phyloP scores from a whole-genome alignment of 2,329 filamentous ascomycete species.

The Hirsutella rhossiliensis region DNA sequence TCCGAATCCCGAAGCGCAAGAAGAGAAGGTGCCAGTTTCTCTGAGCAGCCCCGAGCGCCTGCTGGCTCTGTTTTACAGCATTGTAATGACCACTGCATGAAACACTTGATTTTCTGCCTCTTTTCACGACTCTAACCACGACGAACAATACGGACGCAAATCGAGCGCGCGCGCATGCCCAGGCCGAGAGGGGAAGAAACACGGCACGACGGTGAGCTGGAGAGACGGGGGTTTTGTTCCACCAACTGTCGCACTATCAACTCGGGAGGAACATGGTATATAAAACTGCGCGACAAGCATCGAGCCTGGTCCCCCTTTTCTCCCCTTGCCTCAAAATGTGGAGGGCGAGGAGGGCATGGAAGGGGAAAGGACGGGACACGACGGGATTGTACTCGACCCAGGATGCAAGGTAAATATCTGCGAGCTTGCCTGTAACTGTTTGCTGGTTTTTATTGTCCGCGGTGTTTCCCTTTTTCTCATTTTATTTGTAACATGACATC shows the following conservation, averaged over 20 bases:
- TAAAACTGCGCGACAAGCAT: constrained; percentile 3
- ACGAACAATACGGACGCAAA: constrained; percentile 7
- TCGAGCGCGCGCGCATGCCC: constrained; percentile 1
- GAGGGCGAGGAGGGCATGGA: background rate
- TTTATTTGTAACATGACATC: constrained; percentile 15
- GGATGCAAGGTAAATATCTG: constrained; percentile 3
- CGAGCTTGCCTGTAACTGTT: constrained; percentile 3
- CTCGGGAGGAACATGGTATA: constrained; percentile 4
- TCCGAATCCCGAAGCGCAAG: constrained; percentile 56
- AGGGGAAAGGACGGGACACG: constrained; percentile 1
- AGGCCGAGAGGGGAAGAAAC: background rate
- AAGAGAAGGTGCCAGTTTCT: constrained; percentile 74
- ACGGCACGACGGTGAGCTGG: background rate
- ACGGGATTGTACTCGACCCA: constrained; percentile 1
- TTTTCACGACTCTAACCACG: constrained; percentile 20
- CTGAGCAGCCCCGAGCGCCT: constrained; percentile 29
- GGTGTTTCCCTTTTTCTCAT: constrained; percentile 8
- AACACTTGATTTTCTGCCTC: constrained; percentile 10
- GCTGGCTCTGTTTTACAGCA: constrained; percentile 12
- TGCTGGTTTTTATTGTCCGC: constrained; percentile 9
- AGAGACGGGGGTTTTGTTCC: background rate
- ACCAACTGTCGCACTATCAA: background rate
- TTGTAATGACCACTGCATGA: constrained; percentile 30
- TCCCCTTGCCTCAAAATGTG: background rate
- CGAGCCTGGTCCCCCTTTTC: background rate